Percentiles rank a stretch among this genome's conserved stretches.
These are phyloP conservation scores for Magnaporthiopsis poae DNA, from an alignment of 2,329 filamentous ascomycete genomes.

Conservation along the genomic window DNA sequence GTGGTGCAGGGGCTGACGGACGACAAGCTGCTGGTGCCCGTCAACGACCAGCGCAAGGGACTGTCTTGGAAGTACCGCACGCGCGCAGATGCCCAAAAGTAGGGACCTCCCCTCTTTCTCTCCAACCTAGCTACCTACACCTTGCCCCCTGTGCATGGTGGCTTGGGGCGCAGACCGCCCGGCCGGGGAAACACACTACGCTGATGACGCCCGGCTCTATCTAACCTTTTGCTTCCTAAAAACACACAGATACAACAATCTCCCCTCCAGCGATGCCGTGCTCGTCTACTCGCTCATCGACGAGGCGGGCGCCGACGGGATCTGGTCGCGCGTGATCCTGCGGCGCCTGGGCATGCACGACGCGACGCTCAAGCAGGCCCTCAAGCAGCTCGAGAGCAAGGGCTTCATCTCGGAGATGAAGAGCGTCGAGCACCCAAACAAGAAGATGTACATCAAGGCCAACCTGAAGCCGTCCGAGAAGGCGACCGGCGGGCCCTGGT, in stretches of 20 bases:
- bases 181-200: neutral
- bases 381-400: constrained; percentile 76
- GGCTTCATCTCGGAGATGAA: constrained; percentile 81
- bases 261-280: constrained; percentile 62
- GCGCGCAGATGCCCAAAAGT: constrained; percentile 54
- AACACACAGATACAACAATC: constrained; percentile 42
- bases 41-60: constrained; percentile 31
- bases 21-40: constrained; percentile 49
- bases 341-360: constrained; percentile 73
- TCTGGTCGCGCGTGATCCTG: constrained; percentile 84
- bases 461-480: constrained; percentile 77
- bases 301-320: constrained; percentile 70
- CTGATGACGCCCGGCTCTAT: neutral
- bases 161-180: neutral
- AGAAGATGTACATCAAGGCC: constrained; percentile 93
- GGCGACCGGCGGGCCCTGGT: constrained; percentile 89
- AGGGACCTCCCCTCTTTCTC: constrained; percentile 11
- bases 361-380: constrained; percentile 65
- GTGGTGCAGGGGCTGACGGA: constrained; percentile 49
- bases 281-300: constrained; percentile 86
- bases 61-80: constrained; percentile 50
- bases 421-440: constrained; percentile 78
- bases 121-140: constrained; percentile 3
- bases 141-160: neutral
- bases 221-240: neutral